Evolutionary conservation across 2,329 filamentous ascomycete genomes (phyloP), one percentile per base, ranked within the genome.

Genomic region (Cladosporium sp.): DNA sequence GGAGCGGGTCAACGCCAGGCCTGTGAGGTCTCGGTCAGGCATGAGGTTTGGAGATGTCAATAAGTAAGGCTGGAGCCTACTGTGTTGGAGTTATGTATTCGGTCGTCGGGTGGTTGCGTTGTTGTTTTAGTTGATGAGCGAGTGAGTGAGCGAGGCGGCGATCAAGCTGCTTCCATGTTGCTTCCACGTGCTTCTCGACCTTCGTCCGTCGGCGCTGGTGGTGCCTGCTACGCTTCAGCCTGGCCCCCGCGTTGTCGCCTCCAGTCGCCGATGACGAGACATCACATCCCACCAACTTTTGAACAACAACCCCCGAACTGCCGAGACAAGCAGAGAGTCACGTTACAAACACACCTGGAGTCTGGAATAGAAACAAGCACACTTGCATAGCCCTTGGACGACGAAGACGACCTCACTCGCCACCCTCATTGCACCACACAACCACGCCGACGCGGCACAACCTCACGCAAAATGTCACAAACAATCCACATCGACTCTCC

Each of bases 401-500:
- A 21, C 39, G n/a, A 23, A n/a, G n/a, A 21, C 39, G 3, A 21
- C n/a, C n/a, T 46, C 39, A 46, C n/a, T 46, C 8, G n/a, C 39
- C 39, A 46, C 39, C 10, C n/a, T 39, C 8, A 6, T n/a, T 32
- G 16, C 6, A 28, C n/a, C 26, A 6, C 43, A 53, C 8, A 60
- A 25, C 16, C 5, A 53, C 39, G 28, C 32, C 60, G 30, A 30
- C 32, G 34, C 56, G 34, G 32, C 36, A 28, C 48, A 14, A 49
- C 13, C 39, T 23, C 25, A n/a, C 23, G 13, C 26, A 58, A 28
- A 36, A 83, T 83, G 81, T 79, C 80, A 43, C 77, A 78, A 66
- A 77, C 78, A 8, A 76, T 82, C 51, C 72, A 79, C 65, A 80
- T 82, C 66, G 74, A 77, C 48, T 82, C 80, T 56, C 76, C 80